Percentiles rank a stretch among this genome's conserved stretches.
Conservation (phyloP, 129 eudicot genomes). For the Chrysanthemum seticuspe region DNA sequence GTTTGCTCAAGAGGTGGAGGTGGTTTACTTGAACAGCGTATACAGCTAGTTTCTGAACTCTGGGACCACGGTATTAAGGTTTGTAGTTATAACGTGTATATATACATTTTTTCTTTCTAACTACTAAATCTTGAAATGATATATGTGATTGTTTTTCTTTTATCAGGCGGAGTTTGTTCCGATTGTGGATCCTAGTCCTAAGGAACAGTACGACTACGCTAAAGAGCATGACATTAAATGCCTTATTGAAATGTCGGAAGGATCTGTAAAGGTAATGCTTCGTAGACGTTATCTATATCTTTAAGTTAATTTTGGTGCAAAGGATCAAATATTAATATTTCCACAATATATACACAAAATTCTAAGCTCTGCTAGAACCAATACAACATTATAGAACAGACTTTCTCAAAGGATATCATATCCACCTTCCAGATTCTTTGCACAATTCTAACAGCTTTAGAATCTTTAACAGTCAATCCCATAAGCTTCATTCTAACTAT, state of each 20-base stretch:
- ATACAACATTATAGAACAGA: too few species aligned
- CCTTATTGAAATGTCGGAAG: constrained; percentile 74
- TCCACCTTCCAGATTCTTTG: too few species aligned
- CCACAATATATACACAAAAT: too few species aligned
- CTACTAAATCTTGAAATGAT: constrained; percentile 7
- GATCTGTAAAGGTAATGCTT: constrained; percentile 69
- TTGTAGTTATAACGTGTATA: constrained; percentile 19
- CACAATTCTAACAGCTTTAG: too few species aligned
- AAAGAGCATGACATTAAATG: constrained; percentile 91
- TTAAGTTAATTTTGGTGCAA: too few species aligned
- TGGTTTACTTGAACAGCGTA: constrained; percentile 81
- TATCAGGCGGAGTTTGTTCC: constrained; percentile 91
- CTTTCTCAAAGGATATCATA: too few species aligned
- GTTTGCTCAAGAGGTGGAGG: constrained; percentile 99
- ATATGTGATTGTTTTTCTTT: not conserved
- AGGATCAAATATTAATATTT: too few species aligned
- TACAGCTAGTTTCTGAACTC: constrained; percentile 86
- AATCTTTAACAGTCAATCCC: too few species aligned
- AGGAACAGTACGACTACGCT: constrained; percentile 94
- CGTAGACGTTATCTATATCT: not conserved
- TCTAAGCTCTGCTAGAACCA: too few species aligned
- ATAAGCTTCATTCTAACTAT: too few species aligned
- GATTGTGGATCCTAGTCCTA: constrained; percentile 78
- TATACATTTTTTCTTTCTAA: not conserved
- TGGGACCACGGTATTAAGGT: constrained; percentile 83